Evolutionary conservation across 495 filamentous ascomycete genomes (phyloP).

Genomic region (Chaetomium tenue): DNA sequence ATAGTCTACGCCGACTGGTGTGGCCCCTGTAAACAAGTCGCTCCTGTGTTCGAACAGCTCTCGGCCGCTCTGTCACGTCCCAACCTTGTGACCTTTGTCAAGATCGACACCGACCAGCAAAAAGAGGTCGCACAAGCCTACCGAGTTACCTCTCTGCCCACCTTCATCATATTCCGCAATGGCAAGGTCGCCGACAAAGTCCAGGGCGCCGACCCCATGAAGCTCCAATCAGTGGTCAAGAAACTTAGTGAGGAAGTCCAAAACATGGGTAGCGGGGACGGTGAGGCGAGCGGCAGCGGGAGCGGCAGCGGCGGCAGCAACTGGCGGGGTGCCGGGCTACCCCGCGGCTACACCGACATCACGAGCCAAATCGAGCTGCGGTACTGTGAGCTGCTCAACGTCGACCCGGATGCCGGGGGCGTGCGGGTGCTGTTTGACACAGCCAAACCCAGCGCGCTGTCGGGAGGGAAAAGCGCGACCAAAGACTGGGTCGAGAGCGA

Average conservation of each 20-base stretch:
- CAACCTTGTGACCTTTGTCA: conserved; percentile 75
- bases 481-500: conserved; percentile 98
- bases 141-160: conserved; percentile 71
- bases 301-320: conserved; percentile 41
- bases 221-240: conserved; percentile 66
- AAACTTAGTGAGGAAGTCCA: conserved; percentile 71
- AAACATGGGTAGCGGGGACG: conserved; percentile 44
- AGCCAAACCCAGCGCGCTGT: conserved; percentile 63
- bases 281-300: conserved; percentile 47
- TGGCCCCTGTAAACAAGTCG: conserved; percentile 78
- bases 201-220: conserved; percentile 66
- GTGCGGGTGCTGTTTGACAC: conserved; percentile 70
- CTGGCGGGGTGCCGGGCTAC: conserved; percentile 73
- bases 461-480: conserved; percentile 57
- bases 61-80: conserved; percentile 68
- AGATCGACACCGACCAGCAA: conserved; percentile 79
- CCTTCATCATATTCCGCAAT: conserved; percentile 87
- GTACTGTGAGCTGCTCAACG: conserved; percentile 83
- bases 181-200: conserved; percentile 63
- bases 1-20: conserved; percentile 88
- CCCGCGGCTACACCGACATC: conserved; percentile 79
- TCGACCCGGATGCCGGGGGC: conserved; percentile 65
- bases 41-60: conserved; percentile 80
- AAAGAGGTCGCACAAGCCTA: conserved; percentile 70
- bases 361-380: conserved; percentile 75